phyloP scores from a whole-genome alignment of 2,329 filamentous ascomycete species.

The Fusarium armeniacum region DNA sequence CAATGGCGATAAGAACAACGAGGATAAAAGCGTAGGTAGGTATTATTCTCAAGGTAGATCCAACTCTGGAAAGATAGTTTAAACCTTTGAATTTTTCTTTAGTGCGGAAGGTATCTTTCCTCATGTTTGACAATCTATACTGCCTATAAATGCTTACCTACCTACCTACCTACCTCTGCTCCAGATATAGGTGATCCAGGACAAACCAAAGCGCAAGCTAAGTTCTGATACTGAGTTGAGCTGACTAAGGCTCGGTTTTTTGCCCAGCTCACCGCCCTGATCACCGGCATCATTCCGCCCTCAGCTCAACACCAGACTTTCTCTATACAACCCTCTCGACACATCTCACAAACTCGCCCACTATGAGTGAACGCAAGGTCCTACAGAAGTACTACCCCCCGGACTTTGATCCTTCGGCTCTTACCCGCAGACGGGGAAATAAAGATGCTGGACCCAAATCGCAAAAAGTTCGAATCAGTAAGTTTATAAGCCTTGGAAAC shows the following conservation, averaged over 20 bases:
- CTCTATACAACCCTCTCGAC: not conserved
- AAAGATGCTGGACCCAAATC: slow-evolving; percentile 83
- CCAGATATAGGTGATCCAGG: not conserved
- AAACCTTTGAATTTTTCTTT: not conserved
- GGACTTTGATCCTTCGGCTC: slow-evolving; percentile 91
- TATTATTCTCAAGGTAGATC: not conserved
- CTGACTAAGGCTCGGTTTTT: not conserved
- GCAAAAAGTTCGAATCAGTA: slow-evolving; percentile 77
- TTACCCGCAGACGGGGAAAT: slow-evolving; percentile 74
- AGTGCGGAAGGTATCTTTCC: not conserved
- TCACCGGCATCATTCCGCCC: not conserved
- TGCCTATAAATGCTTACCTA: not conserved
- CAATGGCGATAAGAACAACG: not conserved
- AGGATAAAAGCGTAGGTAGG: not conserved
- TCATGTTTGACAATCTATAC: not conserved
- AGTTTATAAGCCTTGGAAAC: not conserved
- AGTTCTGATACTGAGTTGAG: not conserved
- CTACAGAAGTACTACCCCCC: slow-evolving; percentile 75
- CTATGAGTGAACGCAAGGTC: slow-evolving; percentile 90
- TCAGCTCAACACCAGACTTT: slow-evolving; percentile 2
- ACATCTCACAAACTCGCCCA: slow-evolving; percentile 44
- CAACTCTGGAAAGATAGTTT: not conserved
- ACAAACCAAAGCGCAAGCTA: not conserved
- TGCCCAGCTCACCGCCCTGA: not conserved
- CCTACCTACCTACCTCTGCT: not conserved